Base-by-base conservation (phyloP, 768 basidiomycete species). In the Amanita brunnescens region DNA sequence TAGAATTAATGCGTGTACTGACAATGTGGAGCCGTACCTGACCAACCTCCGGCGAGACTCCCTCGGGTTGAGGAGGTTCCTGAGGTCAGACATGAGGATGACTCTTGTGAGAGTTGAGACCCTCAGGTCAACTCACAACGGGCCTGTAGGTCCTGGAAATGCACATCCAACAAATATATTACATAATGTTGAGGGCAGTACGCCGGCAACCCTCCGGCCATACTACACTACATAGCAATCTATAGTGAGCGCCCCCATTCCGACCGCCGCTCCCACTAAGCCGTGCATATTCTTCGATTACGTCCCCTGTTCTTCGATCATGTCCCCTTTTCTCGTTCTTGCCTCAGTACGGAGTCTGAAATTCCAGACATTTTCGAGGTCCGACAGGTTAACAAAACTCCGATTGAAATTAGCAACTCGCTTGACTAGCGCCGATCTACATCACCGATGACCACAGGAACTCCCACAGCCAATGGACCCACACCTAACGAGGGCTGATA, bases 41-140 rank as follows among this genome's bases (percentile, higher is more conserved):
- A 67, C 67, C 34, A 67, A 62, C 34, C 59, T 63, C 40, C 68
- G 67, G 42, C 64, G 63, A 49, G 57, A 62, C 49, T 68, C 68
- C 55, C 77, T 74, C 45, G 80, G 80, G 62, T 82, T 83, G 55
- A 83, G 67, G 39, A 83, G 67, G 56, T 74, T 75, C 56, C 65
- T 67, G 53, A 83, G 73, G 61, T 70, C 77, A 52, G 81, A 75
- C 81, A 83, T 83, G 54, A 50, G 52, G 46, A 53, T 30, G 44
- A 20, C 21, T 47, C 26, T 33, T 35, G 41, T 33, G 20, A 44
- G 21, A 9, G 49, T 24, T 44, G 50, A 34, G 14, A 33, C 38
- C 39, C 38, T 33, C 32, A 16, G 38, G 47, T 14, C 26, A 50
- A 44, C 29, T 41, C 39, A 33, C 49, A 39, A 40, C 48, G 21